These are phyloP conservation scores for Periglandula ipomoeae DNA, from an alignment of 2,329 filamentous ascomycete genomes.

Conservation along the genomic window DNA sequence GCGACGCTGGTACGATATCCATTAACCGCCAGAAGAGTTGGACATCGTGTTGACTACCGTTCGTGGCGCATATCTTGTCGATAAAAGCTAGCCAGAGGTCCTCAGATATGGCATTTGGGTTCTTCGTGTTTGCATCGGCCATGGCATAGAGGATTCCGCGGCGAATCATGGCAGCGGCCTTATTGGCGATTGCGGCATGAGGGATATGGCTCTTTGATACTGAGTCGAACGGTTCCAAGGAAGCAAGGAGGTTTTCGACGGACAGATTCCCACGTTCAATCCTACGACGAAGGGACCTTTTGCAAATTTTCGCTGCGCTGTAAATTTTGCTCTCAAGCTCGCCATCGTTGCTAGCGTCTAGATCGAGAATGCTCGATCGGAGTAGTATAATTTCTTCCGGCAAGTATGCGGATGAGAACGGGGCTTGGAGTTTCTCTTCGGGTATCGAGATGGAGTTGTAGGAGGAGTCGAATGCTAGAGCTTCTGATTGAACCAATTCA, in stretches of 20 bases:
- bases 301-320: slow-evolving; percentile 3
- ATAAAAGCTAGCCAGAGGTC: slow-evolving; percentile 14
- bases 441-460: not conserved
- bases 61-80: slow-evolving; percentile 7
- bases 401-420: not conserved
- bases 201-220: slow-evolving; percentile 9
- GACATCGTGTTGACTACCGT: slow-evolving; percentile 10
- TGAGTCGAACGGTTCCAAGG: slow-evolving; percentile 14
- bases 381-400: slow-evolving; percentile 11
- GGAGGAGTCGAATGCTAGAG: not conserved
- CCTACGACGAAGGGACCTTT: slow-evolving; percentile 9
- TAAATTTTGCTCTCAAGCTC: slow-evolving; percentile 7
- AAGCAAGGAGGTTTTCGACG: slow-evolving; percentile 7
- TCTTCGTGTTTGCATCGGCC: slow-evolving; percentile 5
- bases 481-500: slow-evolving; percentile 4
- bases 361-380: slow-evolving; percentile 7
- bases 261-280: slow-evolving; percentile 10
- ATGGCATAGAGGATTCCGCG: slow-evolving; percentile 12
- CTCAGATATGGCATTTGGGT: slow-evolving; percentile 2
- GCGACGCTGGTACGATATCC: slow-evolving; percentile 10
- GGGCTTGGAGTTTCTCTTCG: not conserved
- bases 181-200: slow-evolving; percentile 8
- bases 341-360: slow-evolving; percentile 3
- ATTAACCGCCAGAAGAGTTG: slow-evolving; percentile 13
- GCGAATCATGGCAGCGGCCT: slow-evolving; percentile 13